These are phyloP conservation scores for Thelephora ganbajun DNA, from an alignment of 768 basidiomycete genomes.

Conservation along the genomic window DNA sequence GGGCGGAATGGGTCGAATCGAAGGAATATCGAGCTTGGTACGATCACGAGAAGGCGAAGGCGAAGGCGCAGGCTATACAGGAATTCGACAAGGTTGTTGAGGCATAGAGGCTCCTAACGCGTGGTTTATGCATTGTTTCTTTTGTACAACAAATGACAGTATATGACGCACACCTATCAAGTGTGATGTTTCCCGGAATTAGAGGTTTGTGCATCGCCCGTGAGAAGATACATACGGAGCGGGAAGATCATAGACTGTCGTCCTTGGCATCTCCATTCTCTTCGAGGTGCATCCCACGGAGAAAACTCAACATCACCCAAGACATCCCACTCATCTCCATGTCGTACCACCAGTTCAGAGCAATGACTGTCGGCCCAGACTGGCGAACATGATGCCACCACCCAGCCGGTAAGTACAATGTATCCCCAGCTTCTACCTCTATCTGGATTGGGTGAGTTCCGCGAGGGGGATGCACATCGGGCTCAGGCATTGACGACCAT, in stretches of 20 bases:
- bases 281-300: conserved; percentile 22
- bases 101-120: too few species aligned
- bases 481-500: conserved; percentile 64
- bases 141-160: too few species aligned
- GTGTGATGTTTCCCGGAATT: too few species aligned
- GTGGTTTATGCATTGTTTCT: too few species aligned
- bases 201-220: too few species aligned
- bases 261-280: background rate
- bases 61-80: background rate
- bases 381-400: conserved; percentile 94
- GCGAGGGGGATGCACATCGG: conserved; percentile 26
- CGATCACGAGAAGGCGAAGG: conserved; percentile 9
- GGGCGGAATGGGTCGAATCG: conserved; percentile 22
- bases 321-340: conserved; percentile 56
- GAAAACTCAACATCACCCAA: conserved; percentile 55
- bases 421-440: conserved; percentile 57
- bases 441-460: conserved; percentile 55
- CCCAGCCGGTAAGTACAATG: conserved; percentile 78
- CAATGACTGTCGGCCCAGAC: conserved; percentile 43
- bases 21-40: conserved; percentile 11
- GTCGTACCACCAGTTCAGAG: conserved; percentile 87
- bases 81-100: background rate
- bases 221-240: too few species aligned
- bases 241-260: background rate
- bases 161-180: too few species aligned